Evolutionary conservation across 805 yeast genomes (phyloP).

Genomic region (Ogataea haglerorum): DNA sequence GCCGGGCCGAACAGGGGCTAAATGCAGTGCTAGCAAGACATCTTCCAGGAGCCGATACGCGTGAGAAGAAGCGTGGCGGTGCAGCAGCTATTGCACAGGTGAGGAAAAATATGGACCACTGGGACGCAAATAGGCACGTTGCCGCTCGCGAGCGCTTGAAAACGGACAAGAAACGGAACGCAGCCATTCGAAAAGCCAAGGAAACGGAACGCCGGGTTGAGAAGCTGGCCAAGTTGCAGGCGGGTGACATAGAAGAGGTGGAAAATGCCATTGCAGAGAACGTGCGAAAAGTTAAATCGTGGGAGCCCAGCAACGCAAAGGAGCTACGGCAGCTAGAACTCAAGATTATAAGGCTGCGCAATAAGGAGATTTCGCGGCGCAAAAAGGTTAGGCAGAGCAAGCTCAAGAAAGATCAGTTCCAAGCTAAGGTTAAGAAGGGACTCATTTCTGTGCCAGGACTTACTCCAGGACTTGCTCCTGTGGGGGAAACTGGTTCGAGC

Average conservation of each 20-base stretch:
- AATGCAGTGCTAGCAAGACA: conserved; percentile 27
- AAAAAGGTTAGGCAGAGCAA: conserved; percentile 33
- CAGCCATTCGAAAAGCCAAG: conserved; percentile 16
- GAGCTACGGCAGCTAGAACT: conserved; percentile 42
- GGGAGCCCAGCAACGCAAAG: conserved; percentile 36
- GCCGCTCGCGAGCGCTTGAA: conserved; percentile 4
- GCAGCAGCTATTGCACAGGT: conserved; percentile 28
- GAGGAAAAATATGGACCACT: conserved; percentile 14
- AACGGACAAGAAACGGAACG: conserved; percentile 11
- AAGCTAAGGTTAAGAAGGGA: conserved; percentile 42
- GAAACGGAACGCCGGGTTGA: conserved; percentile 18
- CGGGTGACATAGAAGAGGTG: conserved; percentile 33
- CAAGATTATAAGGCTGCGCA: conserved; percentile 43
- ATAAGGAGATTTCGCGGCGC: conserved; percentile 36
- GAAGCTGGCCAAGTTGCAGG: conserved; percentile 22
- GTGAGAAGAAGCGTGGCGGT: conserved; percentile 11
- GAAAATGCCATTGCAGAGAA: conserved; percentile 40
- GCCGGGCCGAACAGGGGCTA: conserved; percentile 22
- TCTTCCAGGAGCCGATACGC: conserved; percentile 19
- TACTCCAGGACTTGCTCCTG: conserved; percentile 86
- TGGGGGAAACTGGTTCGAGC: conserved; percentile 58
- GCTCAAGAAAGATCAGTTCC: conserved; percentile 33
- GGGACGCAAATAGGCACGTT: conserved; percentile 10
- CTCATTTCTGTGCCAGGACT: conserved; percentile 54
- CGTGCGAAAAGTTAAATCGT: conserved; percentile 36